phyloP scores from a whole-genome alignment of 306 rosid genomes.

The Pyrus pyrifolia region DNA sequence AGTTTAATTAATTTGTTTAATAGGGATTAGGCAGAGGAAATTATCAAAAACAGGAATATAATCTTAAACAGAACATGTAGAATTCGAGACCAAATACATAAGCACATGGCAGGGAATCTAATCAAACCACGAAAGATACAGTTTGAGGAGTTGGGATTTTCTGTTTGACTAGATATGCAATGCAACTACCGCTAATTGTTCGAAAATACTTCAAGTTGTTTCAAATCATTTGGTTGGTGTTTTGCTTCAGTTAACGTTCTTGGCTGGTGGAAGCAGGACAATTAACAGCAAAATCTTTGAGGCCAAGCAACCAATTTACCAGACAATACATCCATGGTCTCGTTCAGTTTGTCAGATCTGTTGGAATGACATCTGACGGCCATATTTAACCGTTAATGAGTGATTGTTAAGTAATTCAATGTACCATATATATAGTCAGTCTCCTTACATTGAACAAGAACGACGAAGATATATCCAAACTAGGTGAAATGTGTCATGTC shows the following conservation, averaged over 20 bases:
- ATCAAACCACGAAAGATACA: not conserved
- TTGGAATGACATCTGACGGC: not conserved
- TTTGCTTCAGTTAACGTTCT: not conserved
- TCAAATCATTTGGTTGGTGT: not conserved
- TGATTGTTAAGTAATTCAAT: not conserved
- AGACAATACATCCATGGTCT: too few species aligned
- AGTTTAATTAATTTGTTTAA: not conserved
- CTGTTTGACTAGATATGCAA: slow-evolving; percentile 39
- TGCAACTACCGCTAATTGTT: slow-evolving; percentile 6
- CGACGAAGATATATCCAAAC: not conserved
- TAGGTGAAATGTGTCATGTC: not conserved
- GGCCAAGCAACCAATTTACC: not conserved
- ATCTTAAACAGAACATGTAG: slow-evolving; percentile 1
- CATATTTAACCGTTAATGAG: not conserved
- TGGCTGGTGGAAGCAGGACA: too few species aligned
- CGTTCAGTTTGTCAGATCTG: not conserved
- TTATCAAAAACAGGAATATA: not conserved
- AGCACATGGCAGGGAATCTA: slow-evolving; percentile 63
- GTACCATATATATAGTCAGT: too few species aligned
- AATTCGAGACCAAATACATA: not conserved
- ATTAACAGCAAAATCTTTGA: not conserved
- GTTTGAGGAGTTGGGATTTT: slow-evolving; percentile 34
- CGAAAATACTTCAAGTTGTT: not conserved
- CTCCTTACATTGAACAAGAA: not conserved
- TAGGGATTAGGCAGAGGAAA: not conserved